Evolutionary conservation across 192 early-diverging fungal species (phyloP), one percentile per base, ranked within the genome.

Genomic region (Backusella tarrabulga): DNA sequence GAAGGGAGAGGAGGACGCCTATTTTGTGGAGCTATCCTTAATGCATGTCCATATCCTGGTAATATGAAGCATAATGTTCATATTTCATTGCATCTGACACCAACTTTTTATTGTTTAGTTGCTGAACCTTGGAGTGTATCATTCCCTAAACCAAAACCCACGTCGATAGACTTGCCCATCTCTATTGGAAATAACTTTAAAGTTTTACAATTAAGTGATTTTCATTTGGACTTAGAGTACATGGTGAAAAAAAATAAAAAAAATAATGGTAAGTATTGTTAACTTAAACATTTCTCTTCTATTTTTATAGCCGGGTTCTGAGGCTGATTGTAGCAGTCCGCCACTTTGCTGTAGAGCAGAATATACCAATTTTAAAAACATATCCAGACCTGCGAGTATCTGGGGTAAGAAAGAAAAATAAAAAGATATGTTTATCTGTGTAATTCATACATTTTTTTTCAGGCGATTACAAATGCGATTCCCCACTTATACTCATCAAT

Each of bases 381-480:
- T 81, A 23, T 78, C 73, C 6, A 34, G 72, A 52, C 73, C 44
- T 71, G 87, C 77, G 50, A 80, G 23, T 56, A 76, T 46, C 35
- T 83, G 76, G 84, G 80, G 44, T 83, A 83, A 71, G 38, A 40
- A 40, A 11, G 38, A 40, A 54, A 67, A 7, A 73, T 68, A 54
- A 8, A 67, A 40, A 34, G 3, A 52, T 4, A 50, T 32, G n/a
- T 21, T 1, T n/a, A 32, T 14, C 4, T 44, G 60, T 14, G 60
- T 14, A 29, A 36, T 12, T 15, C 21, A 29, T 29, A 42, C 35
- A 29, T 68, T 0, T 44, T 44, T 44, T 44, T 32, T 23, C 19
- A 82, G 87, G 87, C 34, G 85, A 83, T 34, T 88, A 85, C 68
- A 83, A 76, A 32, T 88, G 87, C n/a, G 87, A 86, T 70, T 72